These are phyloP conservation scores for Yamadazyma songkhlaensis DNA, from an alignment of 1,139 yeast species.

Conservation along the genomic window DNA sequence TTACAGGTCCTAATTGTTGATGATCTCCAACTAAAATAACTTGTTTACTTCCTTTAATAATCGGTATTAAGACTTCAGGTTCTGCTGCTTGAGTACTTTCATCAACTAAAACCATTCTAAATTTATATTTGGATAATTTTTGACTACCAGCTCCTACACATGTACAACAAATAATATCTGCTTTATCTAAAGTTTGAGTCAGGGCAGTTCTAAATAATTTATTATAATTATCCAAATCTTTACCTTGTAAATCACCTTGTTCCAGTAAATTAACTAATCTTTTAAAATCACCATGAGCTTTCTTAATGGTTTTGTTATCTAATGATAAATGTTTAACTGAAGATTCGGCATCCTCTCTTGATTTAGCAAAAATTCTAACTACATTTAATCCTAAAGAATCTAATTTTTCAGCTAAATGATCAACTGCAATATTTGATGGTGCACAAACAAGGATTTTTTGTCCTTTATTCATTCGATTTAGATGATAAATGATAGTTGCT, in stretches of 20 bases:
- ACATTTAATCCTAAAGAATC: slow-evolving; percentile 68
- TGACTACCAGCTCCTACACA: slow-evolving; percentile 90
- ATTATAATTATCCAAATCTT: slow-evolving; percentile 45
- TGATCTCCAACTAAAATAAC: slow-evolving; percentile 92
- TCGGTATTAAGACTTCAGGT: slow-evolving; percentile 87
- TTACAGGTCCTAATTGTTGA: slow-evolving; percentile 91
- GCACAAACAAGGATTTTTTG: slow-evolving; percentile 78
- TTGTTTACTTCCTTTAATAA: slow-evolving; percentile 86
- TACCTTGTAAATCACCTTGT: slow-evolving; percentile 66
- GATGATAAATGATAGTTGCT: slow-evolving; percentile 81
- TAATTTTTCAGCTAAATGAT: slow-evolving; percentile 78
- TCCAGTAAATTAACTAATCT: slow-evolving; percentile 57
- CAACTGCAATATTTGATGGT: slow-evolving; percentile 94
- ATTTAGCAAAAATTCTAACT: slow-evolving; percentile 71
- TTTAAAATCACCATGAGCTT: slow-evolving; percentile 55
- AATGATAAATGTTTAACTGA: slow-evolving; percentile 54
- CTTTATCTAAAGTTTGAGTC: slow-evolving; percentile 45
- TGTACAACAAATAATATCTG: slow-evolving; percentile 85
- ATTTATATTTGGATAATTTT: slow-evolving; percentile 52
- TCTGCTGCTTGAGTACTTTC: slow-evolving; percentile 95
- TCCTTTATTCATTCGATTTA: slow-evolving; percentile 54
- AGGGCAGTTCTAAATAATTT: slow-evolving; percentile 34
- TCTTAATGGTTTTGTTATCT: slow-evolving; percentile 44
- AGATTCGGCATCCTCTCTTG: slow-evolving; percentile 78
- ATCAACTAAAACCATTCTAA: slow-evolving; percentile 81